phyloP scores from a whole-genome alignment of 345 rosid species.

The Microthlaspi erraticum region DNA sequence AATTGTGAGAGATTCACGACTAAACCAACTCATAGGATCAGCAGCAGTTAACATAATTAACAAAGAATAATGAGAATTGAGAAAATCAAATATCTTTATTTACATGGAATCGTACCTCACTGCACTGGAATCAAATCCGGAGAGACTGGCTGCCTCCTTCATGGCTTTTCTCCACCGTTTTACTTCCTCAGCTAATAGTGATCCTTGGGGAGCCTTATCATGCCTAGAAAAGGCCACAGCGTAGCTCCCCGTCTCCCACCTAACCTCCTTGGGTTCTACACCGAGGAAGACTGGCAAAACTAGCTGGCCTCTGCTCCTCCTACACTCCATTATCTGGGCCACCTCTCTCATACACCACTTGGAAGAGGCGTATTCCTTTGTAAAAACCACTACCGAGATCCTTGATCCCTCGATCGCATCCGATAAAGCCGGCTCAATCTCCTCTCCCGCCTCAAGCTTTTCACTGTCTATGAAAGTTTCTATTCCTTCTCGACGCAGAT shows the following conservation, averaged over 20 bases:
- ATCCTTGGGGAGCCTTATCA: conserved; percentile 20
- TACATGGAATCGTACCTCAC: neutral
- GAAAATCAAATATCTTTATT: too few species aligned
- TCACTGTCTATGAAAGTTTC: conserved; percentile 14
- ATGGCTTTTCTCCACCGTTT: conserved; percentile 22
- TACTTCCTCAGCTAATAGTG: conserved; percentile 11
- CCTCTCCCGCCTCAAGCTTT: conserved; percentile 6
- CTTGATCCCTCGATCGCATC: conserved; percentile 20
- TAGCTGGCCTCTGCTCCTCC: neutral
- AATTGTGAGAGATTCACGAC: neutral
- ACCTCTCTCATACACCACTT: conserved; percentile 25
- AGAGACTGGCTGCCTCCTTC: conserved; percentile 16
- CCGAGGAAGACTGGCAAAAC: conserved; percentile 44
- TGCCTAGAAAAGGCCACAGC: conserved; percentile 4
- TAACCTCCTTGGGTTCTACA: conserved; percentile 30
- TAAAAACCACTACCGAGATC: conserved; percentile 1
- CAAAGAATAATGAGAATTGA: too few species aligned
- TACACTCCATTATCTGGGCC: conserved; percentile 12
- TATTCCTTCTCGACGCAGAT: neutral
- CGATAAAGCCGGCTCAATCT: neutral
- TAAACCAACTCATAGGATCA: neutral
- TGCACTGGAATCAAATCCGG: conserved; percentile 24
- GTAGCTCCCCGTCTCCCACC: conserved; percentile 19
- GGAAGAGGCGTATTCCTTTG: conserved; percentile 8
- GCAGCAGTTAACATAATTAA: too few species aligned